phyloP scores from a whole-genome alignment of 2,329 filamentous ascomycete species.

The Corinectria fuckeliana region DNA sequence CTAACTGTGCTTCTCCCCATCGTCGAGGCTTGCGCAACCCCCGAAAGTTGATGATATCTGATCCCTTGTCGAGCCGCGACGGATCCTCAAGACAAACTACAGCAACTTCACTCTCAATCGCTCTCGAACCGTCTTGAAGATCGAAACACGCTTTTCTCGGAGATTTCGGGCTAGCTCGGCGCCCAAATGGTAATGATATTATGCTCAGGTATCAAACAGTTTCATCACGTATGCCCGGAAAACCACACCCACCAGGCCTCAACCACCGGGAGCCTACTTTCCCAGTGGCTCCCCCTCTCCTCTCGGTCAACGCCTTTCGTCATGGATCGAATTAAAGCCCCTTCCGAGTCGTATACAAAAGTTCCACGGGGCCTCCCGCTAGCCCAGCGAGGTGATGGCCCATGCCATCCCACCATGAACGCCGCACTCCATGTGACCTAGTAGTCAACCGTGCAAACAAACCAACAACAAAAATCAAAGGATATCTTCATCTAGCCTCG shows the following conservation, averaged over 20 bases:
- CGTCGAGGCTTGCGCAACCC: too few relatives aligned
- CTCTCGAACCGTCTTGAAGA: not conserved
- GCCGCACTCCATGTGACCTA: constrained; percentile 35
- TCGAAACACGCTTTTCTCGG: not conserved
- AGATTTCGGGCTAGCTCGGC: not conserved
- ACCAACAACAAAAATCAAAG: constrained; percentile 24
- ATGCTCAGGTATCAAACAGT: constrained; percentile 37
- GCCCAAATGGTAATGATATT: constrained; percentile 32
- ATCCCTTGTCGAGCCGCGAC: not conserved
- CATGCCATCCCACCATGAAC: constrained; percentile 29
- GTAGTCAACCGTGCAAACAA: constrained; percentile 23
- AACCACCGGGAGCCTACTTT: constrained; percentile 14
- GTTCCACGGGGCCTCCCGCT: constrained; percentile 11
- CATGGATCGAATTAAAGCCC: constrained; percentile 21
- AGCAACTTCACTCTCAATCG: not conserved
- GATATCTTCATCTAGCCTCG: not conserved
- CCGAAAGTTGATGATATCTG: not conserved
- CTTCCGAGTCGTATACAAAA: constrained; percentile 27
- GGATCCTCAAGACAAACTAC: not conserved
- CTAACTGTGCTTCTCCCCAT: not conserved
- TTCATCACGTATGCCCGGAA: constrained; percentile 30
- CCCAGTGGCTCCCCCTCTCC: constrained; percentile 18
- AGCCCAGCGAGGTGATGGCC: constrained; percentile 13
- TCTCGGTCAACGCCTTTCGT: constrained; percentile 22
- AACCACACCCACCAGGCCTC: constrained; percentile 17